Evolutionary conservation across 306 rosid genomes (phyloP).

Genomic region (Cyamopsis tetragonoloba): DNA sequence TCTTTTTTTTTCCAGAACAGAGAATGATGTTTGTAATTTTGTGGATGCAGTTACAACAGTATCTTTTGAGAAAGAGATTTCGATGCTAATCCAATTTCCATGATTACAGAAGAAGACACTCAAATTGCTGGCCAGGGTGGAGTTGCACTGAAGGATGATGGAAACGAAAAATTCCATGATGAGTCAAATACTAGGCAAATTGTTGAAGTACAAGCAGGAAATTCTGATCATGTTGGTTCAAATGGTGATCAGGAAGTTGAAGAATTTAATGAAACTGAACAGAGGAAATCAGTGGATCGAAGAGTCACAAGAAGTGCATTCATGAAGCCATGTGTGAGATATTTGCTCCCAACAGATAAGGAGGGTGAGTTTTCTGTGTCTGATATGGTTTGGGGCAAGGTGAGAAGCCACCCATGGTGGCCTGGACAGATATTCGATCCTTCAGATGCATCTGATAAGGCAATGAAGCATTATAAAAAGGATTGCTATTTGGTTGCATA

Average conservation of each 20-base stretch:
- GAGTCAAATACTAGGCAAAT: constrained; percentile 32
- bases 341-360: constrained; percentile 54
- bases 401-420: constrained; percentile 99
- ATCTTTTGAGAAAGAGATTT: not conserved
- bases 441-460: constrained; percentile 78
- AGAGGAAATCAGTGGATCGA: constrained; percentile 27
- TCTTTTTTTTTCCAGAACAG: constrained; percentile 23
- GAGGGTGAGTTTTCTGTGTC: constrained; percentile 65
- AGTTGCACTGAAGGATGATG: constrained; percentile 25
- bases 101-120: constrained; percentile 21
- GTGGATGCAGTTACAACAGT: constrained; percentile 16
- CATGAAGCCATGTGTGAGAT: constrained; percentile 37
- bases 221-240: constrained; percentile 37
- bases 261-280: constrained; percentile 37
- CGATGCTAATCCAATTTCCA: not conserved
- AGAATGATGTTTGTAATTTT: constrained; percentile 21
- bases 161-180: constrained; percentile 24
- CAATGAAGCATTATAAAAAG: constrained; percentile 76
- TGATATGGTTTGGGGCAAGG: constrained; percentile 97
- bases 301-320: constrained; percentile 20
- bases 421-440: constrained; percentile 97
- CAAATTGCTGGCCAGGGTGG: constrained; percentile 26
- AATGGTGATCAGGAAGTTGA: constrained; percentile 48
- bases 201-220: constrained; percentile 32
- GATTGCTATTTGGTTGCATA: constrained; percentile 86